phyloP scores from a whole-genome alignment of 169 alveolate genomes.

The Hepatocystis sp. region DNA sequence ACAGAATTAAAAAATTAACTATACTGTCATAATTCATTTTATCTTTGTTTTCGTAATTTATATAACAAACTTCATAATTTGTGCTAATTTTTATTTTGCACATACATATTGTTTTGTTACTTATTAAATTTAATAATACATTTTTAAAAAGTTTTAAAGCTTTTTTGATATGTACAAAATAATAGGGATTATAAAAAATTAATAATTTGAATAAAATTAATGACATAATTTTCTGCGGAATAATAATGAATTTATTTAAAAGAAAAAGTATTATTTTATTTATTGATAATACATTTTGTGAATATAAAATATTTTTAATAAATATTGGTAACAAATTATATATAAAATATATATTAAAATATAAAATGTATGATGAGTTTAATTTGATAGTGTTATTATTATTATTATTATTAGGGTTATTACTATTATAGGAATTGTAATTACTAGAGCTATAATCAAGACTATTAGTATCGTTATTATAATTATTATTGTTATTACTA shows the following conservation, averaged over 20 bases:
- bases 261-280: slow-evolving; percentile 54
- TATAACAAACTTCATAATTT: slow-evolving; percentile 59
- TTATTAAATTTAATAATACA: slow-evolving; percentile 21
- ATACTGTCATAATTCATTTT: slow-evolving; percentile 62
- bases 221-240: slow-evolving; percentile 60
- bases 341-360: slow-evolving; percentile 52
- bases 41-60: slow-evolving; percentile 62
- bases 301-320: slow-evolving; percentile 39
- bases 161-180: slow-evolving; percentile 61
- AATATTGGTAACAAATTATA: slow-evolving; percentile 64
- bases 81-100: slow-evolving; percentile 63
- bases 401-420: no score
- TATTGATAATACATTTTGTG: slow-evolving; percentile 65
- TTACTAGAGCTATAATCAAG: no score
- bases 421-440: no score
- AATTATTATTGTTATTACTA: no score
- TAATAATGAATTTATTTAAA: slow-evolving; percentile 55
- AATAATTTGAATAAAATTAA: slow-evolving; percentile 56
- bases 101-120: slow-evolving; percentile 32
- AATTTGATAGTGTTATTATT: slow-evolving; percentile 19
- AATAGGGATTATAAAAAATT: slow-evolving; percentile 67
- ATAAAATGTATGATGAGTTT: slow-evolving; percentile 55
- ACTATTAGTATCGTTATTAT: no score
- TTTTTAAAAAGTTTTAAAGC: slow-evolving; percentile 46
- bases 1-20: slow-evolving; percentile 29